A percentile compares a stretch with the other conserved stretches of the same genome.
phyloP scores from a whole-genome alignment of 805 yeast species.

The Kuraishia ogatae region DNA sequence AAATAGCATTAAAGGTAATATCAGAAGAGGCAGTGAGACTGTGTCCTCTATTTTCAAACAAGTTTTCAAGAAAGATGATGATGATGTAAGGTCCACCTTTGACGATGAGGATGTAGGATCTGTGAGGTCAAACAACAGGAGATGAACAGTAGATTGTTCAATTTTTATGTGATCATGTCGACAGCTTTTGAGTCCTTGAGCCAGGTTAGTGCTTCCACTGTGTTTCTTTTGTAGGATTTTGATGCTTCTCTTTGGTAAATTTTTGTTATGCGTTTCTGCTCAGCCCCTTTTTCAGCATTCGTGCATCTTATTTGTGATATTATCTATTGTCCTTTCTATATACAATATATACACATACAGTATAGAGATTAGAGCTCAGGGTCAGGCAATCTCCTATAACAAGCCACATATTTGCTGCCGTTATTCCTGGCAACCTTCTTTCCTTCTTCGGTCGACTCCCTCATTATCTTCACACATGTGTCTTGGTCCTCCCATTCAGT shows the following conservation, averaged over 20 bases:
- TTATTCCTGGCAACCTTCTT: constrained; percentile 89
- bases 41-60: constrained; percentile 26
- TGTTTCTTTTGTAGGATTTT: neutral
- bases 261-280: neutral
- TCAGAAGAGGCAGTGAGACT: constrained; percentile 34
- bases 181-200: too few species aligned
- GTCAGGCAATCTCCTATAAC: constrained; percentile 66
- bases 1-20: constrained; percentile 25
- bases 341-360: neutral
- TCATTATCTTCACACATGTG: constrained; percentile 80
- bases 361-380: constrained; percentile 27
- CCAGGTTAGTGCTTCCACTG: too few species aligned
- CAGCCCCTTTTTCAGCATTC: neutral
- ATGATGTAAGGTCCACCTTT: constrained; percentile 6
- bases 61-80: constrained; percentile 13
- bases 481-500: constrained; percentile 77
- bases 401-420: constrained; percentile 83
- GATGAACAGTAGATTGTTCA: neutral
- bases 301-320: neutral
- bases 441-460: constrained; percentile 94
- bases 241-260: neutral
- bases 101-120: neutral
- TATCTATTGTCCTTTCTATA: neutral
- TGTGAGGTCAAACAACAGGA: neutral
- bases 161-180: neutral